phyloP scores from a whole-genome alignment of 1,284 basidiomycete species.

The Malassezia pachydermatis region DNA sequence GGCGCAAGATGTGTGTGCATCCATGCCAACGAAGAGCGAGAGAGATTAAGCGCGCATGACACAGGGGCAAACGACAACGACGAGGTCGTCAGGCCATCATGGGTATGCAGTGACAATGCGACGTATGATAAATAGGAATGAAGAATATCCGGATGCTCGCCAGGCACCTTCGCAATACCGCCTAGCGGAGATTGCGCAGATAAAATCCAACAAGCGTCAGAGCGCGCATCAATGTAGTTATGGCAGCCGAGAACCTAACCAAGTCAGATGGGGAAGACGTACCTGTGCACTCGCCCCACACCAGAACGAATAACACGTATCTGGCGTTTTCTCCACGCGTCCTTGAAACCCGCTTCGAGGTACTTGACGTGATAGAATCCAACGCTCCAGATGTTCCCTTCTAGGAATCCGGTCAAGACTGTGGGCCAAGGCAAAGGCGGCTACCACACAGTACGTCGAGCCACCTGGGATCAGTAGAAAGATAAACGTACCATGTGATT shows the following conservation, averaged over 20 bases:
- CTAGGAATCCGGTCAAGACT: slow-evolving; percentile 8
- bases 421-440: slow-evolving; percentile 58
- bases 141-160: slow-evolving; percentile 35
- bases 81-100: background rate
- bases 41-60: slow-evolving; percentile 10
- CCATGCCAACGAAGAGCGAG: slow-evolving; percentile 4
- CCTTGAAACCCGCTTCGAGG: slow-evolving; percentile 16
- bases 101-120: slow-evolving; percentile 28
- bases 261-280: no score
- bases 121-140: slow-evolving; percentile 41
- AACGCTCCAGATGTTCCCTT: slow-evolving; percentile 2
- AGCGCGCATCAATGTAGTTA: slow-evolving; percentile 19
- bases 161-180: slow-evolving; percentile 36
- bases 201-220: slow-evolving; percentile 31
- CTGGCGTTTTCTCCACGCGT: slow-evolving; percentile 16
- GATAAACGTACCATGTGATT: slow-evolving; percentile 56
- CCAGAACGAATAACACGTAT: slow-evolving; percentile 47
- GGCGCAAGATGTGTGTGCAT: slow-evolving; percentile 11
- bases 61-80: background rate
- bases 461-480: slow-evolving; percentile 56
- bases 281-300: slow-evolving; percentile 31
- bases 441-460: slow-evolving; percentile 81
- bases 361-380: slow-evolving; percentile 19
- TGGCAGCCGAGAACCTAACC: slow-evolving; percentile 25
- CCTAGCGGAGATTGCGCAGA: slow-evolving; percentile 32